Percentiles rank a stretch among this genome's conserved stretches.
Evolutionary conservation across 2,329 filamentous ascomycete species (phyloP).

Genomic region (Escovopsis weberi): DNA sequence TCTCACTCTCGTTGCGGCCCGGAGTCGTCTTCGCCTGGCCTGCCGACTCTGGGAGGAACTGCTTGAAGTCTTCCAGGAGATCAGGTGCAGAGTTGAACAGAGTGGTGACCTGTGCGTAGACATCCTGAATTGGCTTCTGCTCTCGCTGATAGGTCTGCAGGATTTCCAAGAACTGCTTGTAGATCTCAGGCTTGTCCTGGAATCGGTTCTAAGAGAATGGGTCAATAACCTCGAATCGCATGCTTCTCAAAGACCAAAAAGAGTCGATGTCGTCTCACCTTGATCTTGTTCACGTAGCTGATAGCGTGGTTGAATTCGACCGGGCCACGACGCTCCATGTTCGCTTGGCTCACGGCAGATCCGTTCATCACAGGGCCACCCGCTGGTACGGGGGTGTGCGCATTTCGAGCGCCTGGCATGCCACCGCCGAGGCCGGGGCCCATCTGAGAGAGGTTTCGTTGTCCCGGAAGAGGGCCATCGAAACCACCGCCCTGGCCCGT

Average conservation of each 20-base stretch:
- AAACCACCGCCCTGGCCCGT: constrained; percentile 22
- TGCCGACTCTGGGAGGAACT: constrained; percentile 84
- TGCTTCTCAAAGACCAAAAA: constrained; percentile 1
- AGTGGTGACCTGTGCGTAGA: constrained; percentile 91
- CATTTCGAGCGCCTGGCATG: constrained; percentile 34
- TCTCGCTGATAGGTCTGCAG: constrained; percentile 96
- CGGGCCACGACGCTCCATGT: constrained; percentile 74
- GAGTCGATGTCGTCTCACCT: constrained; percentile 42
- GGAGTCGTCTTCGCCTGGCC: constrained; percentile 36
- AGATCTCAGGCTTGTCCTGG: constrained; percentile 90
- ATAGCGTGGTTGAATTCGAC: constrained; percentile 99
- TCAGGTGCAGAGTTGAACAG: constrained; percentile 90
- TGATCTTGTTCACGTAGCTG: constrained; percentile 99
- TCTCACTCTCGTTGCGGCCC: constrained; percentile 41
- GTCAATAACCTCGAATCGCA: constrained; percentile 6
- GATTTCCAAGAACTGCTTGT: constrained; percentile 98
- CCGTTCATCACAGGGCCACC: constrained; percentile 46
- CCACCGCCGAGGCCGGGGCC: constrained; percentile 21
- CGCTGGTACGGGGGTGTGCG: constrained; percentile 45
- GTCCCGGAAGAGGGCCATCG: constrained; percentile 16
- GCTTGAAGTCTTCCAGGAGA: constrained; percentile 94
- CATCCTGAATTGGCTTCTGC: constrained; percentile 95
- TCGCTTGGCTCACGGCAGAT: constrained; percentile 40
- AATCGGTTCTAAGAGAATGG: constrained; percentile 64
- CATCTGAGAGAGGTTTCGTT: constrained; percentile 17